These are phyloP conservation scores for Saccharata proteae DNA, from an alignment of 2,329 filamentous ascomycete genomes.

Conservation along the genomic window DNA sequence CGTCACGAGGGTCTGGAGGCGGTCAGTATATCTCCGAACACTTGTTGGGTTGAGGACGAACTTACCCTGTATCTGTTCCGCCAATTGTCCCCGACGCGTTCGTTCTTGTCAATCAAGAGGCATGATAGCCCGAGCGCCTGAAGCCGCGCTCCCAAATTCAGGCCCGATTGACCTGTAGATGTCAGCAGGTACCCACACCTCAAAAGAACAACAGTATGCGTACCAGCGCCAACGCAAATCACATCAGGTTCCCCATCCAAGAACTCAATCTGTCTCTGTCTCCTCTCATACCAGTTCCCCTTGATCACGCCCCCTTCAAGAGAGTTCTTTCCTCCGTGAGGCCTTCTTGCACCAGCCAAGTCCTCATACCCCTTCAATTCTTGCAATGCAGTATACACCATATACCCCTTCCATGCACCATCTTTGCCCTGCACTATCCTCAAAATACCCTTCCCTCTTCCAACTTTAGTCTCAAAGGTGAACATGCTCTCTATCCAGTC, in stretches of 20 bases:
- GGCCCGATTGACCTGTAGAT: conserved; percentile 21
- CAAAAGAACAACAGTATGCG: conserved; percentile 13
- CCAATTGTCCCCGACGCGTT: conserved; percentile 39
- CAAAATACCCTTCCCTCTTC: conserved; percentile 44
- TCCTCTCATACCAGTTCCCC: conserved; percentile 34
- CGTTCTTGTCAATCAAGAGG: conserved; percentile 34
- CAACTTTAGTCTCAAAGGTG: conserved; percentile 40
- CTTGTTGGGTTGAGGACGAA: neutral
- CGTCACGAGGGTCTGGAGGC: conserved; percentile 40
- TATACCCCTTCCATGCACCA: conserved; percentile 49
- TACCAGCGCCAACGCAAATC: conserved; percentile 41
- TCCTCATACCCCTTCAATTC: conserved; percentile 46
- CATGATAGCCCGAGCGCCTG: conserved; percentile 27
- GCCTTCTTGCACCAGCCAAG: conserved; percentile 32
- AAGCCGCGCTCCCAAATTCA: conserved; percentile 25
- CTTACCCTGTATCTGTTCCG: conserved; percentile 30
- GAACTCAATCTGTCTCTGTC: conserved; percentile 18
- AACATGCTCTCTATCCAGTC: conserved; percentile 47
- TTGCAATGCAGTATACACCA: conserved; percentile 48
- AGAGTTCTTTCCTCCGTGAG: conserved; percentile 52
- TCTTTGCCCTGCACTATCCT: conserved; percentile 34
- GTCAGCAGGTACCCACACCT: neutral
- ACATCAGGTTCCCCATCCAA: conserved; percentile 41
- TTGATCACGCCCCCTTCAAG: conserved; percentile 40
- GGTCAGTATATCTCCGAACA: neutral